These are phyloP conservation scores for Heritiera littoralis DNA, from an alignment of 345 rosid genomes.

Conservation along the genomic window DNA sequence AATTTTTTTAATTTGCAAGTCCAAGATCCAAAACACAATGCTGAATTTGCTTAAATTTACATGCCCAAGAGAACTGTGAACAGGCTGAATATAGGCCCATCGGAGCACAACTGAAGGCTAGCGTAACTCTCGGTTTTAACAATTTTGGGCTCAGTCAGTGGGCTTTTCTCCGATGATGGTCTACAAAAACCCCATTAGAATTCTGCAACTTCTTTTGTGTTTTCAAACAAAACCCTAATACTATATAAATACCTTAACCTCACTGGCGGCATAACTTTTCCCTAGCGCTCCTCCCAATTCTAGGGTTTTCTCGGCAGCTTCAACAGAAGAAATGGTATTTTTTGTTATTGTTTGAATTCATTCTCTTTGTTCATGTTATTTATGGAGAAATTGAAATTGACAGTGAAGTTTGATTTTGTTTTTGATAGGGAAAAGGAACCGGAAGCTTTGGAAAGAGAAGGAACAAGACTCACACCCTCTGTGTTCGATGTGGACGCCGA, in stretches of 20 bases:
- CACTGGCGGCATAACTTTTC: background rate
- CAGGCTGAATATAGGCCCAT: background rate
- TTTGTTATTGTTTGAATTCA: background rate
- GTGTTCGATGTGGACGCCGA: constrained; percentile 84
- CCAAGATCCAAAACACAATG: background rate
- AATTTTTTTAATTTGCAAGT: too few relatives aligned
- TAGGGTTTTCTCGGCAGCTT: background rate
- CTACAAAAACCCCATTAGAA: background rate
- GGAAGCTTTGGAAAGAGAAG: constrained; percentile 84
- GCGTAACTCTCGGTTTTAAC: background rate
- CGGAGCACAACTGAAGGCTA: too few relatives aligned
- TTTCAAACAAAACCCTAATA: too few relatives aligned
- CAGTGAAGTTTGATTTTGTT: too few relatives aligned
- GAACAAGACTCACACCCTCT: constrained; percentile 82
- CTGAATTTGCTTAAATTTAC: background rate
- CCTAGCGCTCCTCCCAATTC: background rate
- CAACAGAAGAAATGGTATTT: background rate
- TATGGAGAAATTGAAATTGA: too few relatives aligned
- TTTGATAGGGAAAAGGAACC: constrained; percentile 67
- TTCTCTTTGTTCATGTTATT: too few relatives aligned
- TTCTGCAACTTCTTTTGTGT: background rate
- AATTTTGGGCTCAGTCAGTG: background rate
- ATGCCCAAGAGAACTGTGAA: background rate
- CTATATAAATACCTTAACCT: constrained; percentile 2
- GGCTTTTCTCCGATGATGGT: background rate